Evolutionary conservation across 2,329 filamentous ascomycete species (phyloP).

Genomic region (Fusarium sororula): DNA sequence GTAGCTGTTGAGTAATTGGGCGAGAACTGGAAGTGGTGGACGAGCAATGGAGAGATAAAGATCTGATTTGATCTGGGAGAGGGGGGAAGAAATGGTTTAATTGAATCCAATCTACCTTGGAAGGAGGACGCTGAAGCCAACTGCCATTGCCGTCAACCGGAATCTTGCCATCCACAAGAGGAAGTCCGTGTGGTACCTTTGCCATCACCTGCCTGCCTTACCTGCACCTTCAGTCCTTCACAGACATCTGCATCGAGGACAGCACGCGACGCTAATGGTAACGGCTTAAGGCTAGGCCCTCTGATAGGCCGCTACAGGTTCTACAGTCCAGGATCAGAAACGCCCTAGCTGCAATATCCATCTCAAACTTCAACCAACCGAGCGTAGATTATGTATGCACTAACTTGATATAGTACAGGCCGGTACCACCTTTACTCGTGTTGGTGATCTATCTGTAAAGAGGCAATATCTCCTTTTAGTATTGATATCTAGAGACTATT

Average conservation of each 20-base stretch:
- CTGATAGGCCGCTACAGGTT: slow-evolving; percentile 14
- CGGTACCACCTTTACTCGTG: background rate
- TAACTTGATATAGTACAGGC: slow-evolving; percentile 19
- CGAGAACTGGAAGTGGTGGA: background rate
- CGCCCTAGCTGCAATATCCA: background rate
- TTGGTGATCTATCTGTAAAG: slow-evolving; percentile 1
- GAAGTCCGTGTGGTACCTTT: slow-evolving; percentile 22
- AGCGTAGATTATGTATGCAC: slow-evolving; percentile 10
- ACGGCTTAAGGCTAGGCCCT: background rate
- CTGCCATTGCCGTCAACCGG: slow-evolving; percentile 1
- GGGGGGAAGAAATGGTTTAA: background rate
- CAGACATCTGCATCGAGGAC: slow-evolving; percentile 2
- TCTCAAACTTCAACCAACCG: slow-evolving; percentile 18
- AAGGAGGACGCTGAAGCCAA: slow-evolving; percentile 7
- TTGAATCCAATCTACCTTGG: slow-evolving; percentile 8
- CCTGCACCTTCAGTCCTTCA: background rate
- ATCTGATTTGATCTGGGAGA: slow-evolving; percentile 5
- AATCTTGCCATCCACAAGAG: slow-evolving; percentile 8
- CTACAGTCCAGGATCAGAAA: slow-evolving; percentile 14
- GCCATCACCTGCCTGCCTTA: slow-evolving; percentile 14
- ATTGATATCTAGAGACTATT: background rate
- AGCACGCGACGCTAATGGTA: slow-evolving; percentile 25
- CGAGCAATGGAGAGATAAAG: background rate
- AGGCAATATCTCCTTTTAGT: background rate
- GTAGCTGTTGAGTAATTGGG: background rate